Percentiles rank a stretch among this genome's conserved stretches.
Evolutionary conservation across 2,329 filamentous ascomycete species (phyloP).

Genomic region (Lasiodiplodia gonubiensis): DNA sequence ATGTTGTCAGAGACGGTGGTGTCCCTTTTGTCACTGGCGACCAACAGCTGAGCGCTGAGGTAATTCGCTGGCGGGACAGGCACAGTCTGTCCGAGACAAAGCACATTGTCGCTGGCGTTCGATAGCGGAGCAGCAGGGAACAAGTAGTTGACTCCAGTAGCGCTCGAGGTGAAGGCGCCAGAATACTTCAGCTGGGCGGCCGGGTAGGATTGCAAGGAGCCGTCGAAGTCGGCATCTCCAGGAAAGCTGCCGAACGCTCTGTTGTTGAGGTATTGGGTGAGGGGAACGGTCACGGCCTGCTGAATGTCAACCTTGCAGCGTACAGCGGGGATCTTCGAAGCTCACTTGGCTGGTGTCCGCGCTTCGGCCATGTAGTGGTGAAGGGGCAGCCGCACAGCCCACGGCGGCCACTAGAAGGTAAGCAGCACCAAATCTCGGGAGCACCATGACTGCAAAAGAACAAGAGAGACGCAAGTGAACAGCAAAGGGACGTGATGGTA

Average conservation of each 20-base stretch:
- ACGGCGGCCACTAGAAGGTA: background rate
- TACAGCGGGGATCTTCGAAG: too few relatives aligned
- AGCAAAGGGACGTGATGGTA: background rate
- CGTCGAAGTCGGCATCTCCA: conserved; percentile 55
- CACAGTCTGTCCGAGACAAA: conserved; percentile 51
- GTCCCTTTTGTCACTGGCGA: conserved; percentile 50
- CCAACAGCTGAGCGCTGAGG: conserved; percentile 53
- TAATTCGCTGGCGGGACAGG: conserved; percentile 41
- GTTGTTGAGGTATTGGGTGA: conserved; percentile 53
- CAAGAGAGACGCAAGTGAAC: background rate
- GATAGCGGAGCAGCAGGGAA: conserved; percentile 50
- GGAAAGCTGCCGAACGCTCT: conserved; percentile 54
- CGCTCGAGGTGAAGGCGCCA: conserved; percentile 47
- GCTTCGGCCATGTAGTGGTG: background rate
- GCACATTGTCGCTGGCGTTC: conserved; percentile 49
- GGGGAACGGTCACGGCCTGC: conserved; percentile 34
- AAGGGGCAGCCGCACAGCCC: background rate
- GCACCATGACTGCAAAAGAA: background rate
- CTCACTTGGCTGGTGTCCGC: conserved; percentile 9
- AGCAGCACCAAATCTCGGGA: background rate
- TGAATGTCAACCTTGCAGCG: background rate
- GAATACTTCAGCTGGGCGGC: conserved; percentile 39
- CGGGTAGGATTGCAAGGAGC: conserved; percentile 51
- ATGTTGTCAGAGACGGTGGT: conserved; percentile 50
- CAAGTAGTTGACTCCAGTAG: conserved; percentile 51